Conservation (phyloP, 805 yeast genomes). For the Starmerella tilneyi region DNA sequence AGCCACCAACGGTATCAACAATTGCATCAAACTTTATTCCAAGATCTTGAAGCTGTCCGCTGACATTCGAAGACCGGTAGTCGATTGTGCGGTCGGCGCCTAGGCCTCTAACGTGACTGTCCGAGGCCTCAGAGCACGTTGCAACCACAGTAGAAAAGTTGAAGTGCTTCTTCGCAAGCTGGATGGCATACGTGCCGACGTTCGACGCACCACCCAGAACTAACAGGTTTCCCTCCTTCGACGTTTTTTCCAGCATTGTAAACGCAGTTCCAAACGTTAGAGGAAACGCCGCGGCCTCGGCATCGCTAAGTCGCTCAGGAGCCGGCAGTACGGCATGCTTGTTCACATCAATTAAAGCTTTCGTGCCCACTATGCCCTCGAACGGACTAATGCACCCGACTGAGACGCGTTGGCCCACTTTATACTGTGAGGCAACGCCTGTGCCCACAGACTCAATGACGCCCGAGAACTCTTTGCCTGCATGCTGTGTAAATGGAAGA, state of each 20-base stretch:
- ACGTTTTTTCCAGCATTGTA: constrained; percentile 29
- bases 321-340: constrained; percentile 41
- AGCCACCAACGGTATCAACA: constrained; percentile 56
- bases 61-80: constrained; percentile 15
- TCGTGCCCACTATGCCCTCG: constrained; percentile 37
- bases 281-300: constrained; percentile 58
- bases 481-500: constrained; percentile 10
- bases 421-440: constrained; percentile 32
- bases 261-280: constrained; percentile 56
- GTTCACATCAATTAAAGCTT: constrained; percentile 44
- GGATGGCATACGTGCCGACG: constrained; percentile 50
- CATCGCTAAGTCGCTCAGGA: constrained; percentile 40
- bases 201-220: constrained; percentile 67
- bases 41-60: constrained; percentile 3
- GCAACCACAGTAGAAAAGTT: constrained; percentile 45
- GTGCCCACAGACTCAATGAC: constrained; percentile 46
- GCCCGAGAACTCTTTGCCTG: constrained; percentile 66
- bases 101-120: constrained; percentile 34
- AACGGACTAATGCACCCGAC: constrained; percentile 38
- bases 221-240: constrained; percentile 27
- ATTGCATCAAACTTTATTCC: constrained; percentile 43
- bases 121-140: constrained; percentile 44
- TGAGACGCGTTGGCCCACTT: constrained; percentile 54
- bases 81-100: constrained; percentile 47
- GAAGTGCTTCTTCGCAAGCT: constrained; percentile 43